Base-by-base conservation (phyloP, 2,329 filamentous ascomycete genomes). In the Alternaria sp. region DNA sequence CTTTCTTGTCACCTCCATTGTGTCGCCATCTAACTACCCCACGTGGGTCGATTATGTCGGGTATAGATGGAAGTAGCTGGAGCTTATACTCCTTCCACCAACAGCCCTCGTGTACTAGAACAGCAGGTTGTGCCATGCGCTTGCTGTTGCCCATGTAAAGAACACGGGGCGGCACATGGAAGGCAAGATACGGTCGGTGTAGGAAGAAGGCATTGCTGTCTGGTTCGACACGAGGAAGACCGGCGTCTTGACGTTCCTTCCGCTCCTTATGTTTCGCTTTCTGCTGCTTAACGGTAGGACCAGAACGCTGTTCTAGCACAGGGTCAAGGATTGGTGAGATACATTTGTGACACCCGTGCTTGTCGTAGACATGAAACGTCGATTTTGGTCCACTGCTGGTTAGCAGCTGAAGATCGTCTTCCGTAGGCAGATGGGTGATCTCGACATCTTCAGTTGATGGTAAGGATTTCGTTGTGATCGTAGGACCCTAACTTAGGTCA, bases 71-170 rank as follows among this genome's bases (percentile, higher is more conserved):
- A 0, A 73, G 71, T 32, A 78, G 63, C 43, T 78, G 75, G 5
- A 78, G 55, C 18, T 64, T 75, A 57, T 74, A 78, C 11, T 57
- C 63, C 25, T 63, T 60, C 74, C 76, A 78, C 58, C 74, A 70
- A 10, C 54, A 66, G 6, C 54, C 62, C 16, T 44, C 63, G 27
- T 74, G 69, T n/a, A 78, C 71, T 1, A 78, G 59, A 2, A 74
- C 68, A 2, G 59, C 58, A 10, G 71, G 71, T 0, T 55, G 58
- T 2, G 54, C 51, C n/a, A 32, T 48, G 27, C 67, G 11, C 18
- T 68, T 70, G 3, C 59, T 56, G 5, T 18, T 59, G 10, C 73
- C 70, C 2, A 18, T 30, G 46, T 74, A 76, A 7, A 79, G 64
- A 1, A 74, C 70, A 3, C 64, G 59, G 16, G 75, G 75, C 4